Evolutionary conservation across 495 filamentous ascomycete species (phyloP).

Genomic region (Penicillium subrubescens): DNA sequence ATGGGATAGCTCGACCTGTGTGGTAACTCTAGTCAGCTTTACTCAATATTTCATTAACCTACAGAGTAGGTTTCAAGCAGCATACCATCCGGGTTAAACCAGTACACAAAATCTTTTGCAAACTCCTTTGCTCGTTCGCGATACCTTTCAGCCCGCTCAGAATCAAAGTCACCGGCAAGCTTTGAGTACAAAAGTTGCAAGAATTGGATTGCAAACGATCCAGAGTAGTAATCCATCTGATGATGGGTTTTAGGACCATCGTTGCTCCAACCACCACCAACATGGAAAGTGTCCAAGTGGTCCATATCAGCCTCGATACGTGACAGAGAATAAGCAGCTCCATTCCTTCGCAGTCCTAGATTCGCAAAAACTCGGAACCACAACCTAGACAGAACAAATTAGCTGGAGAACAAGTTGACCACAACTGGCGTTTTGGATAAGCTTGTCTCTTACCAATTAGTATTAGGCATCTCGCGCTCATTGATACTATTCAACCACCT

Average conservation of each 20-base stretch:
- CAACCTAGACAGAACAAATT: background rate
- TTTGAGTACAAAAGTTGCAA: conserved; percentile 77
- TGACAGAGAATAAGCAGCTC: conserved; percentile 64
- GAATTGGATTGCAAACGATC: conserved; percentile 78
- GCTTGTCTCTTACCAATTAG: conserved; percentile 48
- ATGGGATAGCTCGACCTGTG: conserved; percentile 61
- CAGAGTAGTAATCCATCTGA: conserved; percentile 75
- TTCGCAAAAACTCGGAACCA: conserved; percentile 74
- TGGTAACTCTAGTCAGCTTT: background rate
- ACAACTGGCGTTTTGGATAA: background rate
- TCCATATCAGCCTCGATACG: conserved; percentile 72
- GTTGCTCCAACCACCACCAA: conserved; percentile 74
- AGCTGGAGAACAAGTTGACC: background rate
- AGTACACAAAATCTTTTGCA: conserved; percentile 72
- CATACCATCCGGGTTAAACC: conserved; percentile 66
- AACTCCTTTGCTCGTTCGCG: conserved; percentile 63
- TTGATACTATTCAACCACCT: conserved; percentile 73
- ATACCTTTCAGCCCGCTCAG: conserved; percentile 68
- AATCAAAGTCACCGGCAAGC: conserved; percentile 68
- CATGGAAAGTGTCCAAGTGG: conserved; percentile 77
- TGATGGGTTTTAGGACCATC: conserved; percentile 57
- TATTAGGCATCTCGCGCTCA: conserved; percentile 69
- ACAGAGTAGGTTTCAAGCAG: background rate
- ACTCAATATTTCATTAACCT: background rate
- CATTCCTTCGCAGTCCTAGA: conserved; percentile 70